These are phyloP conservation scores for Rhizopogon vulgaris DNA, from an alignment of 768 basidiomycete species.

Conservation along the genomic window DNA sequence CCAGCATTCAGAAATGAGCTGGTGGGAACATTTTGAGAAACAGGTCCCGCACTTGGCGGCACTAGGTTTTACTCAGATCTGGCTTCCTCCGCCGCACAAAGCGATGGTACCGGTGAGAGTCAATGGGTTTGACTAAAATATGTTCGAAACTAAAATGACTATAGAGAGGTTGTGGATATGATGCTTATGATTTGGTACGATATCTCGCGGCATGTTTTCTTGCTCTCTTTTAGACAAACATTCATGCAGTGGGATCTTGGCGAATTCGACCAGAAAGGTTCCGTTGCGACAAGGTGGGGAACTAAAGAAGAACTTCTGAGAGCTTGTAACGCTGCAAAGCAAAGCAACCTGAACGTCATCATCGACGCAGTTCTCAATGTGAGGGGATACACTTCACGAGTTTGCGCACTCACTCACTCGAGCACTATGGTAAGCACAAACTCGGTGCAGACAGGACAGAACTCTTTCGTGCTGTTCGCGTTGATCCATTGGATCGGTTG, in stretches of 20 bases:
- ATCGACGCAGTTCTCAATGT: conserved; percentile 92
- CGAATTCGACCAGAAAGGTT: conserved; percentile 75
- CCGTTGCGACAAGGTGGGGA: conserved; percentile 78
- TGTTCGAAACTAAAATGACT: conserved; percentile 2
- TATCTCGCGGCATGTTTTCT: background rate
- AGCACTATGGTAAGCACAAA: conserved; percentile 51
- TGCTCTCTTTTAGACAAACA: background rate
- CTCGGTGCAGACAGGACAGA: conserved; percentile 79
- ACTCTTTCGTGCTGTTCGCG: conserved; percentile 60
- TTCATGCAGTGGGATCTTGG: conserved; percentile 74
- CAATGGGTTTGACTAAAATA: conserved; percentile 2
- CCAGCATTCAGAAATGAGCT: conserved; percentile 49
- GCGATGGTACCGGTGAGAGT: conserved; percentile 50
- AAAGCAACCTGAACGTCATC: conserved; percentile 65
- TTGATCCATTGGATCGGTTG: conserved; percentile 62
- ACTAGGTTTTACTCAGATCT: conserved; percentile 74
- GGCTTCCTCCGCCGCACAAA: conserved; percentile 83
- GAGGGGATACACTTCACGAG: conserved; percentile 11
- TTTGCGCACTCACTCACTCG: conserved; percentile 6
- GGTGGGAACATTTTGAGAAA: conserved; percentile 73
- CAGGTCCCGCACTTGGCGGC: conserved; percentile 58
- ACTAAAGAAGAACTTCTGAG: conserved; percentile 70
- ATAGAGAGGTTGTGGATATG: conserved; percentile 73
- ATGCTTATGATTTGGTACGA: conserved; percentile 78
- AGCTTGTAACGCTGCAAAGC: conserved; percentile 63